phyloP scores from a whole-genome alignment of 2,329 filamentous ascomycete species.

The Pseudogymnoascus sp. region DNA sequence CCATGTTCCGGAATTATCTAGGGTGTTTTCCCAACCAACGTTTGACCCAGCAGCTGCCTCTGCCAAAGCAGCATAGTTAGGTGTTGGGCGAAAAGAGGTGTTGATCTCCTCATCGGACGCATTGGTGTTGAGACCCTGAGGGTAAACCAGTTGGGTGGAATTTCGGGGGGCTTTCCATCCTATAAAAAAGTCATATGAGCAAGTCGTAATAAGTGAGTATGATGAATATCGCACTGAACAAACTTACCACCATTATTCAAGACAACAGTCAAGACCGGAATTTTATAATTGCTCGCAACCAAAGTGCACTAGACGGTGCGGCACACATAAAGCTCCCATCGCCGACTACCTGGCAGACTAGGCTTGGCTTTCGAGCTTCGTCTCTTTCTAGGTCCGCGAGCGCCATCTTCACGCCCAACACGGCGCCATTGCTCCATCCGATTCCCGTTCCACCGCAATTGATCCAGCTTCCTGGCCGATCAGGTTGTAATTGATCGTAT shows the following conservation, averaged over 20 bases:
- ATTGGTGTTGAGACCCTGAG: constrained; percentile 44
- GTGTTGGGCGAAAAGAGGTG: constrained; percentile 49
- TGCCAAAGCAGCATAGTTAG: constrained; percentile 52
- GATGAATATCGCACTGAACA: neutral
- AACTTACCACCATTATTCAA: constrained; percentile 47
- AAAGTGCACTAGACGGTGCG: constrained; percentile 47
- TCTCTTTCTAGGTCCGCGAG: constrained; percentile 26
- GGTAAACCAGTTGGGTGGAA: constrained; percentile 49
- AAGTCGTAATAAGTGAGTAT: neutral
- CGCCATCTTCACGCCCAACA: constrained; percentile 41
- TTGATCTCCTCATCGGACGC: constrained; percentile 55
- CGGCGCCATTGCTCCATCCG: constrained; percentile 44
- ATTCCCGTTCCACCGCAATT: constrained; percentile 46
- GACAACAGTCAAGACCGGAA: constrained; percentile 46
- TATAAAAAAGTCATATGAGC: constrained; percentile 18
- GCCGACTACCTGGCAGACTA: constrained; percentile 48
- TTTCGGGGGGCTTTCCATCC: constrained; percentile 53
- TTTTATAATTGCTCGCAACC: constrained; percentile 45
- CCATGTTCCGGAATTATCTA: neutral
- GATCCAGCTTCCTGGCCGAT: constrained; percentile 38
- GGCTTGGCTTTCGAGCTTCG: constrained; percentile 36
- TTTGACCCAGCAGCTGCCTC: constrained; percentile 48
- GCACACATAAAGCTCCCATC: constrained; percentile 50
- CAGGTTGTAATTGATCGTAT: neutral
- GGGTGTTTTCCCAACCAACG: constrained; percentile 8